Base-by-base conservation (phyloP, 441 rosid species). In the Arabidopsis lyrata region DNA sequence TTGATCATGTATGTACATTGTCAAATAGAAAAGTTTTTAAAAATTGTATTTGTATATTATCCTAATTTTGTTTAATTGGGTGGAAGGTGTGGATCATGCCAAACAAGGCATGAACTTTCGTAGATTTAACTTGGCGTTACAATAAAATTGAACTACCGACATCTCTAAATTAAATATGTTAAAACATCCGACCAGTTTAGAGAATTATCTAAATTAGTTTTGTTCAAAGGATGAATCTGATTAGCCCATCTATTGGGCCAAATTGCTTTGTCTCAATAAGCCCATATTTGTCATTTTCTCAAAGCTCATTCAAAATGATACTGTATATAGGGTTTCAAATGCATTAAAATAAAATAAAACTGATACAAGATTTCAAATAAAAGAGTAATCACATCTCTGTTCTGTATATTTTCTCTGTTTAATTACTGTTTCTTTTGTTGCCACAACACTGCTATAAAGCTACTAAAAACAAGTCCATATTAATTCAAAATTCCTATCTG, bases 51-150 rank as follows among this genome's bases (percentile, higher is more conserved):
- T 1, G 27, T 4, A 38, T 22, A 47, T 75, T 60, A 75, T 75
- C 74, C 12, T 66, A 7, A n/a, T 8, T 6, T 58, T 59, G 54
- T 59, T 59, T 60, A 41, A 38, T 52, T 11, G 2, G 8, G 15
- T 49, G 39, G 34, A 31, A 39, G 68, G 73, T 59, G 41, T 59
- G 68, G 31, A 74, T 42, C 63, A 74, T 67, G 63, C 78, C 56
- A 32, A 39, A 12, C 34, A 5, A 58, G 47, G 22, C 58, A 34
- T 24, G 66, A 47, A 47, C 4, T 24, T 41, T 32, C 15, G 55
- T 20, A 31, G 36, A 50, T 20, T 20, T 34, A 66, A 8, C 35
- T 20, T 36, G 13, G 57, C 20, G 29, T 68, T 3, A 16, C 31
- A 8, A 29, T 31, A 32, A 69, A 47, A 7, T 3, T 9, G 47